Conservation (phyloP, 2,329 filamentous ascomycete species). For the Microdochium trichocladiopsis region DNA sequence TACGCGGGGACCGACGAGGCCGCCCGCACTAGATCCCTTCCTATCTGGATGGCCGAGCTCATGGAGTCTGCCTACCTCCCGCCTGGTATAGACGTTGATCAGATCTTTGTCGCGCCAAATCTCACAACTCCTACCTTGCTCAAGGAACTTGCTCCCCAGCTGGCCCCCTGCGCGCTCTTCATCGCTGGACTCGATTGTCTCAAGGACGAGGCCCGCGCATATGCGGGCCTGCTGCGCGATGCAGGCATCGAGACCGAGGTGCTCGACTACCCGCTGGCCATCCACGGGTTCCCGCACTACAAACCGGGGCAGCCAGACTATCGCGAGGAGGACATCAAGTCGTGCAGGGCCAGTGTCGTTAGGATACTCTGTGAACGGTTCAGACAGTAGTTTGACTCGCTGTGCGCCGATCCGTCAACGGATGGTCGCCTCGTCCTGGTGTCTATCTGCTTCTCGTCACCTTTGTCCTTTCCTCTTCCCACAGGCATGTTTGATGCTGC, state of each 20-base stretch:
- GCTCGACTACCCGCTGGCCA: not conserved
- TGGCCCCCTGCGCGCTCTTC: not conserved
- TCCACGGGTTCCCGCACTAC: not conserved
- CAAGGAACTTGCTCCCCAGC: not conserved
- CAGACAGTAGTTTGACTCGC: not conserved
- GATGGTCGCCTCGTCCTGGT: not conserved
- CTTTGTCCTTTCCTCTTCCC: too few relatives aligned
- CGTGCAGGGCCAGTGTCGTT: not conserved
- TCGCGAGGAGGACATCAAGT: not conserved
- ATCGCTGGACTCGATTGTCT: not conserved
- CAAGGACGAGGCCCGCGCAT: not conserved
- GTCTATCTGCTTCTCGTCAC: not conserved
- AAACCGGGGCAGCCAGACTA: not conserved
- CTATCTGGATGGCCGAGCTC: not conserved
- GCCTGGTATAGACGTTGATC: not conserved
- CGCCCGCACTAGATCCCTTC: not conserved
- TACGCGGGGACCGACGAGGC: not conserved
- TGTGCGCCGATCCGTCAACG: too few relatives aligned
- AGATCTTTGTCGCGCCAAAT: not conserved
- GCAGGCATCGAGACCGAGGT: not conserved
- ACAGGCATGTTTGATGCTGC: too few relatives aligned
- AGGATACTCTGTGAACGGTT: not conserved
- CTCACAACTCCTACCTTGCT: not conserved
- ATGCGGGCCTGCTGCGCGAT: not conserved
- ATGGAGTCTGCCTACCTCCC: not conserved